Conservation (phyloP, 192 early-diverging fungal species). For the Chytriomyces confervae region DNA sequence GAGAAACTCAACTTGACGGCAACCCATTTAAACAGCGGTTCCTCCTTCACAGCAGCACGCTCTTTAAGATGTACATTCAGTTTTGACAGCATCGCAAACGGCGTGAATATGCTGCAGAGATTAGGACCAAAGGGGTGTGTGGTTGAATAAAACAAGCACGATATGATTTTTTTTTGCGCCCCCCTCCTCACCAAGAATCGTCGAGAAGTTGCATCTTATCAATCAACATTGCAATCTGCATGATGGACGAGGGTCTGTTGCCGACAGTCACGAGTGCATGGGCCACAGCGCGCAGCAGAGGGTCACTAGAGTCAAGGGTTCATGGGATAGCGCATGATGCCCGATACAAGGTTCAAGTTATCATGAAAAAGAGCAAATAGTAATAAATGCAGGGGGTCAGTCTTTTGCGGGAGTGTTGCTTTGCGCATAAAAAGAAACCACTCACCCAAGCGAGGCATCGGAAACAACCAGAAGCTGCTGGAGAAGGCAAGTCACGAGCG, state of each 20-base stretch:
- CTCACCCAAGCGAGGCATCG: no score
- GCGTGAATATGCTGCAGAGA: background rate
- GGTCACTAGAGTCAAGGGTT: background rate
- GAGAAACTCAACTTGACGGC: constrained; percentile 17
- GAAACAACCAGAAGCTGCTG: no score
- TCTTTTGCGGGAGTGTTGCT: background rate
- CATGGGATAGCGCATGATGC: background rate
- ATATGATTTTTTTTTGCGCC: no score
- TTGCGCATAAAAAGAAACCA: no score
- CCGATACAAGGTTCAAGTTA: background rate
- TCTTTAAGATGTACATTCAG: constrained; percentile 5
- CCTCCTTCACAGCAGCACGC: background rate
- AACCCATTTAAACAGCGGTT: constrained; percentile 19
- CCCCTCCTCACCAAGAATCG: no score
- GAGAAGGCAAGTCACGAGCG: no score
- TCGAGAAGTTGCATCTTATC: no score
- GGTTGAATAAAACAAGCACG: background rate
- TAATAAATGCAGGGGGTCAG: background rate
- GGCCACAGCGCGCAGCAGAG: constrained; percentile 1
- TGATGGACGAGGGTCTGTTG: background rate
- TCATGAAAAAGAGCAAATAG: background rate
- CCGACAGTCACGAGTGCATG: background rate
- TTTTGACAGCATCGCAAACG: constrained; percentile 3
- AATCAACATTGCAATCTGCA: no score
- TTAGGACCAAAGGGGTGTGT: background rate